phyloP scores from a whole-genome alignment of 495 filamentous ascomycete species.

The Tuber borchii region DNA sequence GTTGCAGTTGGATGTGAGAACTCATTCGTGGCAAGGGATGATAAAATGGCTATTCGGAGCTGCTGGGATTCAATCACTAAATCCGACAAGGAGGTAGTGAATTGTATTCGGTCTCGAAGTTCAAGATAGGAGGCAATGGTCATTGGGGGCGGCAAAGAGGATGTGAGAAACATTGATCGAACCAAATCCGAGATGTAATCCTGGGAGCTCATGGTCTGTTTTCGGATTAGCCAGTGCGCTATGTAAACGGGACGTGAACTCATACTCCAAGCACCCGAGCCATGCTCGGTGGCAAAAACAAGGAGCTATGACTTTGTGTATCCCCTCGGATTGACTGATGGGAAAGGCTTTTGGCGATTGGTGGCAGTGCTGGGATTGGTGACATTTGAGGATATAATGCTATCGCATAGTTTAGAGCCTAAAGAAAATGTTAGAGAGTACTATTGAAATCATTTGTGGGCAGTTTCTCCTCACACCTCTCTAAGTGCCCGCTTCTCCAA shows the following conservation, averaged over 20 bases:
- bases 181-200: slow-evolving; percentile 23
- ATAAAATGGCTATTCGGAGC: slow-evolving; percentile 26
- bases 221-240: slow-evolving; percentile 3
- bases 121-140: slow-evolving; percentile 8
- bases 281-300: slow-evolving; percentile 23
- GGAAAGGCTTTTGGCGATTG: slow-evolving; percentile 13
- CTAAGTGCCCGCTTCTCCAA: slow-evolving; percentile 20
- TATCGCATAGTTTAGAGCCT: slow-evolving; percentile 24
- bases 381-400: slow-evolving; percentile 21
- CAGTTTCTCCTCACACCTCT: slow-evolving; percentile 12
- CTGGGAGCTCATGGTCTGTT: slow-evolving; percentile 15
- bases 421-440: slow-evolving; percentile 11
- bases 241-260: not conserved
- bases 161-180: slow-evolving; percentile 16
- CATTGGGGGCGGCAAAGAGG: slow-evolving; percentile 18
- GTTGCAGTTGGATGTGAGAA: slow-evolving; percentile 18
- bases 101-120: slow-evolving; percentile 19
- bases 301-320: slow-evolving; percentile 12
- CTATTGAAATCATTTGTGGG: not conserved
- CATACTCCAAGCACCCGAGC: slow-evolving; percentile 21
- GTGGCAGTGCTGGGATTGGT: slow-evolving; percentile 25
- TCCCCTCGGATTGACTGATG: slow-evolving; percentile 13
- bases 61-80: slow-evolving; percentile 21
- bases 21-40: slow-evolving; percentile 22
- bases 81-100: slow-evolving; percentile 23